These are phyloP conservation scores for Candida chilensis DNA, from an alignment of 805 yeast species.

Conservation along the genomic window DNA sequence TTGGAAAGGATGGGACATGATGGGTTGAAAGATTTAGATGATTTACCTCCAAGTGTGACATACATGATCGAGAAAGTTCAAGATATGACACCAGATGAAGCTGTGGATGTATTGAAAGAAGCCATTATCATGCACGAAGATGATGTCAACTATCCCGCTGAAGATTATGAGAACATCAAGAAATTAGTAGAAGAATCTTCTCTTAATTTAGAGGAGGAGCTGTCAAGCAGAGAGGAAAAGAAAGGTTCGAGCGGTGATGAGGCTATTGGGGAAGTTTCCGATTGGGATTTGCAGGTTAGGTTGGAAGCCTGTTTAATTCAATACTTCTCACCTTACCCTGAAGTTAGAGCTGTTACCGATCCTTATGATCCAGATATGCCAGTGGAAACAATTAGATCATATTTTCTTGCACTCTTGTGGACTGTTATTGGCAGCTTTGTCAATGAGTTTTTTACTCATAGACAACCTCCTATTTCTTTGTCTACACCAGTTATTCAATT, in stretches of 20 bases:
- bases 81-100: constrained; percentile 22
- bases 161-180: constrained; percentile 21
- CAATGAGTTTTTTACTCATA: constrained; percentile 24
- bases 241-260: too few relatives aligned
- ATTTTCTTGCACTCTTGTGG: constrained; percentile 24
- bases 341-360: constrained; percentile 25
- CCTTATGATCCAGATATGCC: constrained; percentile 22
- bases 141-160: constrained; percentile 37
- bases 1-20: constrained; percentile 17
- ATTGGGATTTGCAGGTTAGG: constrained; percentile 18
- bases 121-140: constrained; percentile 30
- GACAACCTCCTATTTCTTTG: constrained; percentile 21
- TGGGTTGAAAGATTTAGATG: constrained; percentile 14
- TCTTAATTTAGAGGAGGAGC: too few relatives aligned
- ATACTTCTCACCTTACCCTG: constrained; percentile 26
- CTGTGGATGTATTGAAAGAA: constrained; percentile 25
- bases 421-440: constrained; percentile 21
- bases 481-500: constrained; percentile 13
- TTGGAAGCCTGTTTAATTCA: constrained; percentile 22
- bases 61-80: constrained; percentile 32
- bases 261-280: too few relatives aligned
- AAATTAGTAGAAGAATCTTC: constrained; percentile 7
- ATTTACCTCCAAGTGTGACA: constrained; percentile 19
- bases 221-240: too few relatives aligned
- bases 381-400: constrained; percentile 26